phyloP scores from a whole-genome alignment of 2,329 filamentous ascomycete species.

The Aspergillus viridinutans region DNA sequence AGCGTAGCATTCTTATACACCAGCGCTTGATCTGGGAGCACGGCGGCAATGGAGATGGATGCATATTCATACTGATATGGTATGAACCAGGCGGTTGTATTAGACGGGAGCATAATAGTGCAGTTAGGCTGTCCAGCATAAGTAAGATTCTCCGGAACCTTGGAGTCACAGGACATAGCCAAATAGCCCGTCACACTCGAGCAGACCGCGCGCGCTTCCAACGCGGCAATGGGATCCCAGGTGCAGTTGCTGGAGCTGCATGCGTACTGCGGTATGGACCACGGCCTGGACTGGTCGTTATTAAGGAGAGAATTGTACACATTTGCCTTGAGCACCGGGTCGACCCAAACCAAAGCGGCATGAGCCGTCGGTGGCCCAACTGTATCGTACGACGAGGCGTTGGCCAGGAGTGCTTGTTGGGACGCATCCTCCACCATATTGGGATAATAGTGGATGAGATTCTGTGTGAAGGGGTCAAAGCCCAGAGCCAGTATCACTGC shows the following conservation, averaged over 20 bases:
- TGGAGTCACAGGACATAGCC: not conserved
- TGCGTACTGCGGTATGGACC: conserved; percentile 7
- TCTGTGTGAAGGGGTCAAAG: conserved; percentile 15
- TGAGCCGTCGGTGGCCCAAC: not conserved
- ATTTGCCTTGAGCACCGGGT: conserved; percentile 8
- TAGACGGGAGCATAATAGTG: not conserved
- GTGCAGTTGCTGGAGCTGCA: conserved; percentile 10
- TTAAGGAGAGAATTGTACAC: conserved; percentile 12
- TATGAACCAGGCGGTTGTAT: not conserved
- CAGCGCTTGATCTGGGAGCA: not conserved
- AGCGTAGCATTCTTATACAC: not conserved
- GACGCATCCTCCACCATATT: conserved; percentile 1
- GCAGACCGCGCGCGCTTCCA: conserved; percentile 5
- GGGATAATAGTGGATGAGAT: conserved; percentile 10
- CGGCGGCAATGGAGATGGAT: not conserved
- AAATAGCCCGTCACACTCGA: conserved; percentile 6
- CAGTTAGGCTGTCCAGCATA: not conserved
- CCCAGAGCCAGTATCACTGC: conserved; percentile 9
- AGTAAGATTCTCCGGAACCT: not conserved
- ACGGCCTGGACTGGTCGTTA: conserved; percentile 3
- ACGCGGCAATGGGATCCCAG: conserved; percentile 6
- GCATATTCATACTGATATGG: not conserved
- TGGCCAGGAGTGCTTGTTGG: conserved; percentile 3
- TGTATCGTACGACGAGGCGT: not conserved
- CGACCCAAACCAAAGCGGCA: not conserved